Evolutionary conservation across 1,284 basidiomycete genomes (phyloP), one percentile per base, ranked within the genome.

Genomic region (Hemileia vastatrix): DNA sequence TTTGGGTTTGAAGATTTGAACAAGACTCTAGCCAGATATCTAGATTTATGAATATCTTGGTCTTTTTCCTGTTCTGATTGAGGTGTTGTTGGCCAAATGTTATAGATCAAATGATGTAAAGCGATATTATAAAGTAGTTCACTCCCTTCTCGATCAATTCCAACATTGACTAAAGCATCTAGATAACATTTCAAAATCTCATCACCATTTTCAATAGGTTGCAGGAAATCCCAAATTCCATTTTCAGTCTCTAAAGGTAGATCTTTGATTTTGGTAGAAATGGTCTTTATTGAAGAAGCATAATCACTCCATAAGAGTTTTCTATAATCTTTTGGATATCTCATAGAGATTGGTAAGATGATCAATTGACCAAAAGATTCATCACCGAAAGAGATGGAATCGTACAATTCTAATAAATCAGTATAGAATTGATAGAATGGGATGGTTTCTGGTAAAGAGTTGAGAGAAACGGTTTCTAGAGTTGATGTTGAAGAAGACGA

Each of bases 401-500:
- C 89, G 78, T 92, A 97, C 6, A 97, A 78, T 0, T 83, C 85
- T 54, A 95, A 80, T 67, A 96, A 86, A 75, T 96, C 92, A 27
- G 88, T 88, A 78, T 93, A 98, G 73, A 88, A 88, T 73, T 95
- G 91, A 79, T 86, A 96, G 80, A 95, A 96, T 66, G 75, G 76
- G 75, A 49, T 68, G 65, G 53, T 31, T 57, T 55, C 66, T 61
- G 65, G 65, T 18, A 65, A 58, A 8, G 65, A 64, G 9, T 48
- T 51, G 2, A 59, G 27, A 18, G 67, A 66, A 66, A 59, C 66
- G 2, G 9, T 31, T 8, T 67, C 65, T 36, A 66, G 66, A 45
- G 32, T 77, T 69, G 51, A 80, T 70, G 1, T 80, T 79, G 70
- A 82, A 84, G 0, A 83, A 81, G n/a, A 72, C 76, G 49, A 90